Base-by-base conservation (phyloP, 2,329 filamentous ascomycete species). In the Trichoderma brevicompactum region DNA sequence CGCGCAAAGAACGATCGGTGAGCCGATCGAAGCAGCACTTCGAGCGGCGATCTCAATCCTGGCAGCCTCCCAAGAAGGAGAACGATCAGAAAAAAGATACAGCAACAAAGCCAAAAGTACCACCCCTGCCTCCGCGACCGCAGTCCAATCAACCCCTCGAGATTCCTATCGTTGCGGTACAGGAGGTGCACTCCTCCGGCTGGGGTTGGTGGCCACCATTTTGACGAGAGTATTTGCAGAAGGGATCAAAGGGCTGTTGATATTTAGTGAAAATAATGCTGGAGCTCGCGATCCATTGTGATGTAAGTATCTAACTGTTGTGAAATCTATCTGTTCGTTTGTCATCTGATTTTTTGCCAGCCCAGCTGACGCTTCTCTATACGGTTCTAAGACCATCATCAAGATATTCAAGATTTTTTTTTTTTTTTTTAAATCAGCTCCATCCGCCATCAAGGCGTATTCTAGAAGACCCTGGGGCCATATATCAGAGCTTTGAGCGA, bases 101-200 rank as follows among this genome's bases (percentile, higher is more conserved):
- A 17, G 23, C 43, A 7, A 19, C 40, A 10, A 49, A 58, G 19
- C 32, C 65, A 28, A 69, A 69, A 32, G 69, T 69, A 58, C 71
- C 71, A 41, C 64, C 70, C 41, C 60, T 74, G 28, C 72, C 73
- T 8, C 72, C 73, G 49, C 59, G 40, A 43, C 72, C 72, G 10
- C 49, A 65, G 28, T 54, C 59, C 13, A 55, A 65, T 58, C 70
- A 71, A 23, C 66, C 69, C 62, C 69, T 65, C 13, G 75, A 73
- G 36, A 70, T 74, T 65, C 72, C 74, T 4, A 67, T 74, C 28
- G 72, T 77, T 38, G 69, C 74, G 10, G 69, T 75, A 48, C 70
- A 75, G 65, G 73, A 74, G n/a, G 62, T 52, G 23, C 58, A 49
- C 19, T 15, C 59, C 8, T 61, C 56, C 41, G 61, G 52, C 6